phyloP scores from a whole-genome alignment of 495 filamentous ascomycete genomes.

The Penicillium desertorum region DNA sequence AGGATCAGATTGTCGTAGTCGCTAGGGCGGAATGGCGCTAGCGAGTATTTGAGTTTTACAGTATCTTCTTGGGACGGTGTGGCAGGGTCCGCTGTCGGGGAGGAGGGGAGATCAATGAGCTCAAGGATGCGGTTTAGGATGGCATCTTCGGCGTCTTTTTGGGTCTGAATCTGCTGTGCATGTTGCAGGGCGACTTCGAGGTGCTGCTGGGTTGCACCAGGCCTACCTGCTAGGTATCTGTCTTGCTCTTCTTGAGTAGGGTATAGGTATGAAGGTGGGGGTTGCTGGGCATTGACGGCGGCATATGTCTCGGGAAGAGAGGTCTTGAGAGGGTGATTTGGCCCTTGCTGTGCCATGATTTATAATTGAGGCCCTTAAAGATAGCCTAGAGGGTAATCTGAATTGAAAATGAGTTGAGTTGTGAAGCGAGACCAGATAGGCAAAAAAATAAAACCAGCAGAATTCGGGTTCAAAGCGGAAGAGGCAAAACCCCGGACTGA shows the following conservation, averaged over 20 bases:
- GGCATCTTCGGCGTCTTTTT: slow-evolving; percentile 67
- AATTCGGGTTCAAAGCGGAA: slow-evolving; percentile 13
- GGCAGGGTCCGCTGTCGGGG: slow-evolving; percentile 52
- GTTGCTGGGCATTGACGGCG: slow-evolving; percentile 36
- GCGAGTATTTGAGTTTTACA: slow-evolving; percentile 52
- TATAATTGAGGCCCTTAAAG: neutral
- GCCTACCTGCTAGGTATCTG: slow-evolving; percentile 32
- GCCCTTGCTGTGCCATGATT: slow-evolving; percentile 24
- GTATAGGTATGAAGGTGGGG: slow-evolving; percentile 25
- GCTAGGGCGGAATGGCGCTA: slow-evolving; percentile 72
- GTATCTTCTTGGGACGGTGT: slow-evolving; percentile 58
- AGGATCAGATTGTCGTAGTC: slow-evolving; percentile 86
- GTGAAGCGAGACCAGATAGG: neutral
- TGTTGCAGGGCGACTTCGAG: slow-evolving; percentile 71
- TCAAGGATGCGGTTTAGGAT: slow-evolving; percentile 69
- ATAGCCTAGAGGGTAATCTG: neutral
- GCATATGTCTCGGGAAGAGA: slow-evolving; percentile 40
- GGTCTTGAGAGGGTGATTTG: slow-evolving; percentile 59
- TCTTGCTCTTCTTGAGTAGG: slow-evolving; percentile 38
- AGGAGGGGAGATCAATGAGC: slow-evolving; percentile 61
- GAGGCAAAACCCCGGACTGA: slow-evolving; percentile 17
- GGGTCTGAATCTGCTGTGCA: slow-evolving; percentile 73
- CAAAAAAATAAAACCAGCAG: slow-evolving; percentile 2
- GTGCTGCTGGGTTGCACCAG: slow-evolving; percentile 52
- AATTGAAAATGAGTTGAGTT: neutral